A percentile compares a stretch with the other conserved stretches of the same genome.
phyloP scores from a whole-genome alignment of 495 filamentous ascomycete species.

The Hypoxylon rickii region DNA sequence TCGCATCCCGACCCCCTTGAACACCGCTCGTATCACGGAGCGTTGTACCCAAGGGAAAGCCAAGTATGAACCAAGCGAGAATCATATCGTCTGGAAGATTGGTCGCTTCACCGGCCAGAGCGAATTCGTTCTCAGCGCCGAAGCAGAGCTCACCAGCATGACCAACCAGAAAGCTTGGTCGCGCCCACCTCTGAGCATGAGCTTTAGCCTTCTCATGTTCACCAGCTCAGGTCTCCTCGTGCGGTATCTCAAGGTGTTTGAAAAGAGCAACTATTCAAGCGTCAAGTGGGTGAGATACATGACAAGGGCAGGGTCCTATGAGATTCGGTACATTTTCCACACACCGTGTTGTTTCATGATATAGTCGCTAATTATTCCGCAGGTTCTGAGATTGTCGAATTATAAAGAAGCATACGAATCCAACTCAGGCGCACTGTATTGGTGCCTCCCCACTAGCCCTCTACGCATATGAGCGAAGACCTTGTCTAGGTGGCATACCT shows the following conservation, averaged over 20 bases:
- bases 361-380: conserved; percentile 8
- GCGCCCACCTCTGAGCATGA: conserved; percentile 87
- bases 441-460: neutral
- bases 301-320: conserved; percentile 88
- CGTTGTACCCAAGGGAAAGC: conserved; percentile 93
- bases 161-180: conserved; percentile 99
- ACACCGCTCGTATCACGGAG: conserved; percentile 94
- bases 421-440: neutral
- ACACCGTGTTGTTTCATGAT: neutral
- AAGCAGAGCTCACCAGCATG: conserved; percentile 92
- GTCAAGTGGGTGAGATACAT: conserved; percentile 99
- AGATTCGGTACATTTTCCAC: conserved; percentile 63
- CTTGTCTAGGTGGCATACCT: neutral
- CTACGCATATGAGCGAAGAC: conserved; percentile 1
- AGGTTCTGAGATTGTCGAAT: conserved; percentile 16
- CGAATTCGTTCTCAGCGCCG: conserved; percentile 92
- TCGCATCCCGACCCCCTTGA: conserved; percentile 92
- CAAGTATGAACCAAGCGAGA: conserved; percentile 97
- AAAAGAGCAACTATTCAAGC: conserved; percentile 97
- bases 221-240: conserved; percentile 91
- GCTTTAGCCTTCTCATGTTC: conserved; percentile 96
- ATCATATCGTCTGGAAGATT: conserved; percentile 99
- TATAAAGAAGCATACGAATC: neutral
- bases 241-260: conserved; percentile 97
- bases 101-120: conserved; percentile 92